Evolutionary conservation across 2,329 filamentous ascomycete genomes (phyloP).

Genomic region (Colletotrichum sp.): DNA sequence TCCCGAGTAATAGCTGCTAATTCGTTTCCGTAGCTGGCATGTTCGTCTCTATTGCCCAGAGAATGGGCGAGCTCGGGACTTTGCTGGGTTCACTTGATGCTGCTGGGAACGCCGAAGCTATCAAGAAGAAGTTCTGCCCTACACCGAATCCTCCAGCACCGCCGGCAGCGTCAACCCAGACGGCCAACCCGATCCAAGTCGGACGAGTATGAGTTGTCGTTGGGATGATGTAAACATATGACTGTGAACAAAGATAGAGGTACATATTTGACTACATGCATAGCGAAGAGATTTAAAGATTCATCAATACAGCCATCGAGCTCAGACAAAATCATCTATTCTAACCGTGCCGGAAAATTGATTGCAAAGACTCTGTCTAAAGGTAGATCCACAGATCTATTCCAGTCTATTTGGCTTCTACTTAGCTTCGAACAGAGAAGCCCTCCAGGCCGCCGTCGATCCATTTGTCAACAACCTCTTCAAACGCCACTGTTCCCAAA

Average conservation of each 20-base stretch:
- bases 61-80: conserved; percentile 8
- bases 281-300: neutral
- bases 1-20: neutral
- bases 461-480: neutral
- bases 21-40: neutral
- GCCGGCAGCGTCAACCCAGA: neutral
- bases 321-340: accelerated
- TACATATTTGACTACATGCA: neutral
- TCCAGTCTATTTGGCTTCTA: accelerated
- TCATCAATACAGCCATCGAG: neutral
- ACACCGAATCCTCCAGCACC: neutral
- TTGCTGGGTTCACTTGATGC: neutral
- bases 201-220: neutral
- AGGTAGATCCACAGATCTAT: neutral
- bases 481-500: neutral
- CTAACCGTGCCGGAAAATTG: accelerated
- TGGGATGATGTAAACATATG: neutral
- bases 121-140: conserved; percentile 19
- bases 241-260: neutral
- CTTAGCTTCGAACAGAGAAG: neutral
- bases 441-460: neutral
- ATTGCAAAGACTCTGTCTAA: accelerated
- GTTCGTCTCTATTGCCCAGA: conserved; percentile 12
- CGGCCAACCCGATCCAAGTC: neutral
- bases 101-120: neutral